phyloP scores from a whole-genome alignment of 345 rosid genomes.

The Populus deltoides region DNA sequence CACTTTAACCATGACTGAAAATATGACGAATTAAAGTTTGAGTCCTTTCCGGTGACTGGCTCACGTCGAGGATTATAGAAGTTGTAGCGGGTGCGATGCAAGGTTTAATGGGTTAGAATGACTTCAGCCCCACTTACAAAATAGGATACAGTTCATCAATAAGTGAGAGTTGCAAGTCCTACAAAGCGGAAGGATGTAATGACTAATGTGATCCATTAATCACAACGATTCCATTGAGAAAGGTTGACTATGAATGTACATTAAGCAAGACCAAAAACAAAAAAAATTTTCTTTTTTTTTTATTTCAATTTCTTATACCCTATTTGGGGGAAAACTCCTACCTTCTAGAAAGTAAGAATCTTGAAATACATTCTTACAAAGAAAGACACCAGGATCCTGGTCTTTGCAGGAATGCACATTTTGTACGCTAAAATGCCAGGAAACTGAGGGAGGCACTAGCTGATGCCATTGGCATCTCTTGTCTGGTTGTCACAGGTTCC shows the following conservation, averaged over 20 bases:
- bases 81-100: too few relatives aligned
- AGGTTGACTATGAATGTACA: neutral
- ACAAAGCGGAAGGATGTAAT: neutral
- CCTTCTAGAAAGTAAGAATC: constrained; percentile 6
- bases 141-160: neutral
- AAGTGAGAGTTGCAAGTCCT: neutral
- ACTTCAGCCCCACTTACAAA: neutral
- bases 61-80: neutral
- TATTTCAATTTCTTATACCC: neutral
- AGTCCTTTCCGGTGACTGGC: neutral
- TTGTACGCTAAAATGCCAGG: neutral
- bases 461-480: constrained; percentile 24
- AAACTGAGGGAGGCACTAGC: neutral
- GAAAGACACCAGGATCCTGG: neutral
- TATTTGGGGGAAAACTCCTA: neutral
- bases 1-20: neutral
- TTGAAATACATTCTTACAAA: neutral
- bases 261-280: neutral
- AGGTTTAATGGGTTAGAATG: neutral
- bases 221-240: neutral
- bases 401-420: neutral
- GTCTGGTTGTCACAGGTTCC: constrained; percentile 38
- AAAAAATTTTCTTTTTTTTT: neutral
- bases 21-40: too few relatives aligned
- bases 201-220: neutral